These are phyloP conservation scores for Capsella rubella DNA, from an alignment of 441 rosid genomes.

Conservation along the genomic window DNA sequence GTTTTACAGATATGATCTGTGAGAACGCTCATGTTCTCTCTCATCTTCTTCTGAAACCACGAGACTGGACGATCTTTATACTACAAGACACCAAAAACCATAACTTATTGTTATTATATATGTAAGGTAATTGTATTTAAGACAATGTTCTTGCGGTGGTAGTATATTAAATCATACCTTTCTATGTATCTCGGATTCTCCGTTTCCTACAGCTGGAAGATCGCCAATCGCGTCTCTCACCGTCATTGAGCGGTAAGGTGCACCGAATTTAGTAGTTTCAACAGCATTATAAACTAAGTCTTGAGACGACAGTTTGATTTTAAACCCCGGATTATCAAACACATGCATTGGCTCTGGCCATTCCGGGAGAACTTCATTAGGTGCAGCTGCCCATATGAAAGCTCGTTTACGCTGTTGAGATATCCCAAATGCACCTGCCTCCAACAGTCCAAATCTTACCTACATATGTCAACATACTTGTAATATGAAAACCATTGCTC, in stretches of 20 bases:
- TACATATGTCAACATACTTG: slow-evolving; percentile 12
- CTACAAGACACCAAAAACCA: slow-evolving; percentile 47
- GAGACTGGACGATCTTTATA: slow-evolving; percentile 57
- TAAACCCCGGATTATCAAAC: slow-evolving; percentile 69
- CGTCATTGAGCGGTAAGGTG: slow-evolving; percentile 88
- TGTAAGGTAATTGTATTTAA: background rate
- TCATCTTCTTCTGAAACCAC: slow-evolving; percentile 71
- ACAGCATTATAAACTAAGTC: slow-evolving; percentile 64
- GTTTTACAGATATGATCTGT: slow-evolving; percentile 80
- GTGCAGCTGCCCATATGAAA: slow-evolving; percentile 95
- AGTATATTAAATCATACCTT: slow-evolving; percentile 48
- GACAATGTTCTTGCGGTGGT: background rate
- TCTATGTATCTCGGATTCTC: slow-evolving; percentile 54
- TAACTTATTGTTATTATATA: background rate
- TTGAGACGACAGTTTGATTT: slow-evolving; percentile 51
- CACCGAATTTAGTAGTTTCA: slow-evolving; percentile 72
- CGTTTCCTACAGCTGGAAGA: slow-evolving; percentile 75
- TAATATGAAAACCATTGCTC: background rate
- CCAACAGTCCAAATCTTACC: slow-evolving; percentile 88
- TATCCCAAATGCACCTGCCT: slow-evolving; percentile 94
- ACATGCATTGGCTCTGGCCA: slow-evolving; percentile 99
- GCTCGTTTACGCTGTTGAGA: slow-evolving; percentile 91
- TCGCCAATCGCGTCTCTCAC: slow-evolving; percentile 91
- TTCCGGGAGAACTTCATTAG: slow-evolving; percentile 81
- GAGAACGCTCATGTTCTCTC: slow-evolving; percentile 57